Conservation (phyloP, 345 rosid genomes). For the Mangifera indica region DNA sequence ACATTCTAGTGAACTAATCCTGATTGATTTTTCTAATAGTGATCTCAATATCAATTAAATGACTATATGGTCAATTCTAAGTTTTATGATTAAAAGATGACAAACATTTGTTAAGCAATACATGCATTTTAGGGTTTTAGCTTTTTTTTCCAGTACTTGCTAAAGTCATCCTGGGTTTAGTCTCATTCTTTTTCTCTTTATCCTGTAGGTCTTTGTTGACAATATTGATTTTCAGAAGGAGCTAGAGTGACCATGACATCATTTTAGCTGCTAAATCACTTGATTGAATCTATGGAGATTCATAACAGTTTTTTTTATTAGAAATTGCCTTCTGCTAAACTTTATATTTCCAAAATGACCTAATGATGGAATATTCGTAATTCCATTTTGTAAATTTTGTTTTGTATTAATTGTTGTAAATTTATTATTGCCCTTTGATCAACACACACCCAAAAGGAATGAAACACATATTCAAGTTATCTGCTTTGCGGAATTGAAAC, state of each 20-base stretch:
- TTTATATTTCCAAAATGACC: background rate
- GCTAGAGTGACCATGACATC: conserved; percentile 29
- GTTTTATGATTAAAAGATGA: background rate
- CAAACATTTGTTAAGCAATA: background rate
- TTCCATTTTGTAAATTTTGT: conserved; percentile 5
- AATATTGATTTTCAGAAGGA: conserved; percentile 35
- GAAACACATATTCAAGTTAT: conserved; percentile 10
- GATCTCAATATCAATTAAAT: background rate
- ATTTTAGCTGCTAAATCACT: conserved; percentile 1
- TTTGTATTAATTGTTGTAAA: conserved; percentile 18
- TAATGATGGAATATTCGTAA: background rate
- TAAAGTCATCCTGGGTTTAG: background rate
- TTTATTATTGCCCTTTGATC: conserved; percentile 9
- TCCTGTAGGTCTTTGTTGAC: conserved; percentile 39
- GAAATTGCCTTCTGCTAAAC: conserved; percentile 11
- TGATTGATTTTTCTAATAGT: background rate
- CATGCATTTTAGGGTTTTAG: background rate
- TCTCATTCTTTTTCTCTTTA: background rate
- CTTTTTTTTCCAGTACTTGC: background rate
- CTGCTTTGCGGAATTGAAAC: conserved; percentile 16
- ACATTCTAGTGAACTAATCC: background rate
- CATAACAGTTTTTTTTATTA: conserved; percentile 11
- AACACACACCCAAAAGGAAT: background rate
- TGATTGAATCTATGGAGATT: conserved; percentile 12
- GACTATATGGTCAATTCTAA: background rate